phyloP scores from a whole-genome alignment of 2,329 filamentous ascomycete genomes.

The Aspergillus viridinutans region DNA sequence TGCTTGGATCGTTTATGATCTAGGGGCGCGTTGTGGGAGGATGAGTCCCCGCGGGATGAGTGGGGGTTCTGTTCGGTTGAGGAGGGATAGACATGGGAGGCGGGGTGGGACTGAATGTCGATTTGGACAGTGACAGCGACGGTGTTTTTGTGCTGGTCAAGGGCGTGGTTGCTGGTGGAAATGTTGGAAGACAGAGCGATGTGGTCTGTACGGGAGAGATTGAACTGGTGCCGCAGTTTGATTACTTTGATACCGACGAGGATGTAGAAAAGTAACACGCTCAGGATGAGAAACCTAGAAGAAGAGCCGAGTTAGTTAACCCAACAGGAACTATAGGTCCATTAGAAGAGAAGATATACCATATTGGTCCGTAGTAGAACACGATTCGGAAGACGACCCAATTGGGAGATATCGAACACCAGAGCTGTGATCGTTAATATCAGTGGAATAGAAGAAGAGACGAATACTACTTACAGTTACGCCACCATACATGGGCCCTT shows the following conservation, averaged over 20 bases:
- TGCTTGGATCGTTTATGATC: background rate
- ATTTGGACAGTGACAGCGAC: no score
- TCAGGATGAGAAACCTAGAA: constrained; percentile 26
- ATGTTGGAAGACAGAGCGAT: constrained; percentile 22
- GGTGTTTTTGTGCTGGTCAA: no score
- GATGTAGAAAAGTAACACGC: constrained; percentile 19
- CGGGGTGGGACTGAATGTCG: no score
- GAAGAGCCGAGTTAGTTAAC: background rate
- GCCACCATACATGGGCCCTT: constrained; percentile 35
- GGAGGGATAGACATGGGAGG: no score
- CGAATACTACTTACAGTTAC: constrained; percentile 24
- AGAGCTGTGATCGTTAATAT: constrained; percentile 22
- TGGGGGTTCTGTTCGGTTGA: constrained; percentile 2
- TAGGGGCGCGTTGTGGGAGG: background rate
- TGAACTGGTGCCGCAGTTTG: constrained; percentile 29
- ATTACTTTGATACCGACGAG: constrained; percentile 32
- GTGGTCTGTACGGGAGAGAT: constrained; percentile 24
- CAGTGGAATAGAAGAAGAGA: background rate
- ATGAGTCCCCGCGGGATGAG: background rate
- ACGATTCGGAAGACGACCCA: constrained; percentile 35
- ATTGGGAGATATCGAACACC: constrained; percentile 36
- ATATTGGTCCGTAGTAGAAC: constrained; percentile 36
- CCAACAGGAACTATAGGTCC: background rate
- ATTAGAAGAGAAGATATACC: constrained; percentile 17
- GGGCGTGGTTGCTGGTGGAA: constrained; percentile 9